Evolutionary conservation across 352 stramenopile species (phyloP).

Genomic region (Globisporangium echinulatum): DNA sequence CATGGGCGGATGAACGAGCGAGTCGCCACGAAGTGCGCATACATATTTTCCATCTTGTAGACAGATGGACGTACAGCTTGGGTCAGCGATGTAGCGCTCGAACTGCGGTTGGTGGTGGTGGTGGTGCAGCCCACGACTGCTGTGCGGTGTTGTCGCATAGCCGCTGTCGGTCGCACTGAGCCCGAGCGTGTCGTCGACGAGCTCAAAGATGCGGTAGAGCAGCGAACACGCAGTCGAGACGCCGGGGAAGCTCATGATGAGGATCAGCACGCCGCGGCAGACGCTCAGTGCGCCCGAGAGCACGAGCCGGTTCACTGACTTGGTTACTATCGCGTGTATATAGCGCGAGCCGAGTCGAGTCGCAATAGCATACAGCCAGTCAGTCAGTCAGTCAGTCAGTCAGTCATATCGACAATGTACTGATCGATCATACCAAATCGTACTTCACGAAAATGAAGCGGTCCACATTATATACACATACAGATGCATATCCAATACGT

Average conservation of each 20-base stretch:
- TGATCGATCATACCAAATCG: too few species aligned
- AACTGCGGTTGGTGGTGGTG: constrained; percentile 10
- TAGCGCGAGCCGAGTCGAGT: too few species aligned
- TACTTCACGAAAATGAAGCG: too few species aligned
- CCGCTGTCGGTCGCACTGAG: constrained; percentile 29
- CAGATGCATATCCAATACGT: not conserved
- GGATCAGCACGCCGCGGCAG: constrained; percentile 64
- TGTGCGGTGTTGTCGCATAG: constrained; percentile 15
- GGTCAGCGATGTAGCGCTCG: constrained; percentile 61
- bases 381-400: not conserved
- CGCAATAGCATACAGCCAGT: not conserved
- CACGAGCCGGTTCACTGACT: constrained; percentile 53
- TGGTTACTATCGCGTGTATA: constrained; percentile 19
- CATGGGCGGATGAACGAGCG: constrained; percentile 8
- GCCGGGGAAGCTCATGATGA: constrained; percentile 70
- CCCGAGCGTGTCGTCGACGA: constrained; percentile 60
- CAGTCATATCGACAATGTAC: too few species aligned
- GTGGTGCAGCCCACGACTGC: not conserved
- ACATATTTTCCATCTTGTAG: too few species aligned
- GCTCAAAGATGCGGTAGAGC: constrained; percentile 60
- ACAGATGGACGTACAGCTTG: constrained; percentile 39
- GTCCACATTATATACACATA: not conserved
- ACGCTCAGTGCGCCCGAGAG: constrained; percentile 38
- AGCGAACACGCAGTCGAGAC: constrained; percentile 63
- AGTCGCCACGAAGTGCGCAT: not conserved